Evolutionary conservation across 768 basidiomycete species (phyloP), one percentile per base, ranked within the genome.

Genomic region (Coprinopsis sp.): DNA sequence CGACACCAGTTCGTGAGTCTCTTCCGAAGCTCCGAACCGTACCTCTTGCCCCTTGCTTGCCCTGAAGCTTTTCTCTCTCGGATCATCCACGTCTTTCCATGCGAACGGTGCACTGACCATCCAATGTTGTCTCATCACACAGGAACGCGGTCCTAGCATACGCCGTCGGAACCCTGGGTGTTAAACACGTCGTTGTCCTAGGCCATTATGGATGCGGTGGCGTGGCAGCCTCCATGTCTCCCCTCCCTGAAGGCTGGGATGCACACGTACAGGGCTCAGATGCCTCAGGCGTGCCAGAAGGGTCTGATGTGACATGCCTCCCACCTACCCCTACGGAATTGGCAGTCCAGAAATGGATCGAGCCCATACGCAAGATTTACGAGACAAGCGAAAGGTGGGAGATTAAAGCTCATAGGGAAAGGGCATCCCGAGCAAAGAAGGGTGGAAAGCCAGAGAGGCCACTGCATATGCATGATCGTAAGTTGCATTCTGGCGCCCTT

Each of bases 281-380:
- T 10, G 34, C 34, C 7, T 37, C 30, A n/a, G 30, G n/a, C 30
- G 30, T 31, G 30, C 24, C 40, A 11, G 40, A 27, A 42, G 27
- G 28, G n/a, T 42, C 40, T 8, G 40, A 42, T 16, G 25, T 42
- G 7, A 30, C 40, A 14, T 42, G 40, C 27, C 40, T 28, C 6
- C 25, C 24, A 4, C 40, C 40, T 7, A 4, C 24, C 12, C 27
- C 40, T 14, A 42, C 27, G 6, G 57, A 60, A 11, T 56, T 61
- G 21, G 66, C 69, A 4, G 65, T 72, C 6, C 65, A 71, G 37
- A 64, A 55, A 21, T 72, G 71, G 71, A 71, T 72, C 41, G 46
- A 58, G 13, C 70, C 70, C 3, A 71, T 72, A 24, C 61, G 69
- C 3, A 52, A 64, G 12, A 58, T 72, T 18, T 73, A 68, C 44